Evolutionary conservation across 768 basidiomycete genomes (phyloP).

Genomic region (Amanita phalloides): DNA sequence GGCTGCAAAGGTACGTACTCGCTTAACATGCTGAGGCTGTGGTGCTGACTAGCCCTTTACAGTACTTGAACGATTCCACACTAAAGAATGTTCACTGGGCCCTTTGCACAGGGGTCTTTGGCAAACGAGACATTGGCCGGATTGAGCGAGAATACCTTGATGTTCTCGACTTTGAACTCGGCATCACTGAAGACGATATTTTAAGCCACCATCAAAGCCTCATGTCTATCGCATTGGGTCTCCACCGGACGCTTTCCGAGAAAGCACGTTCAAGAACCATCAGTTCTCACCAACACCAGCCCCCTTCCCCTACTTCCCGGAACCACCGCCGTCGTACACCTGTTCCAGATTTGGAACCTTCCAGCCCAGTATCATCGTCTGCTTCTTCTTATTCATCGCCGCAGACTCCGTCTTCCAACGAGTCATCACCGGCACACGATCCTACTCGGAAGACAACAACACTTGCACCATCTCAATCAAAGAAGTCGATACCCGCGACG

Average conservation of each 20-base stretch:
- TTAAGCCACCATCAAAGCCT: slow-evolving; percentile 38
- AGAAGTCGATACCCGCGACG: slow-evolving; percentile 21
- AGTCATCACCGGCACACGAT: slow-evolving; percentile 12
- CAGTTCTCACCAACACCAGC: slow-evolving; percentile 10
- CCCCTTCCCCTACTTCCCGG: slow-evolving; percentile 5
- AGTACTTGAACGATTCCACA: slow-evolving; percentile 85
- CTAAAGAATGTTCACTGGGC: slow-evolving; percentile 91
- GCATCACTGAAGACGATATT: slow-evolving; percentile 53
- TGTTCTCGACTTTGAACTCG: slow-evolving; percentile 68
- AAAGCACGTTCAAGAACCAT: slow-evolving; percentile 13
- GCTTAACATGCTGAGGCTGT: slow-evolving; percentile 5
- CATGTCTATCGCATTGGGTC: slow-evolving; percentile 13
- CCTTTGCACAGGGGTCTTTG: slow-evolving; percentile 73
- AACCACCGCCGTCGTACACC: slow-evolving; percentile 4
- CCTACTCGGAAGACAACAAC: slow-evolving; percentile 6
- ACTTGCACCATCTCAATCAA: slow-evolving; percentile 12
- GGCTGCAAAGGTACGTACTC: slow-evolving; percentile 61
- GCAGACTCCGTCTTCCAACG: slow-evolving; percentile 17
- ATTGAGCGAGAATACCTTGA: slow-evolving; percentile 79
- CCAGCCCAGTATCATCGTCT: slow-evolving; percentile 28
- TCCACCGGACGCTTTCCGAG: slow-evolving; percentile 12
- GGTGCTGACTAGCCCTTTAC: slow-evolving; percentile 9
- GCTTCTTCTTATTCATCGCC: slow-evolving; percentile 20
- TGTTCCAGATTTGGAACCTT: slow-evolving; percentile 34
- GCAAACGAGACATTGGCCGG: slow-evolving; percentile 70